Evolutionary conservation across 306 rosid genomes (phyloP).

Genomic region (Prunus mume): DNA sequence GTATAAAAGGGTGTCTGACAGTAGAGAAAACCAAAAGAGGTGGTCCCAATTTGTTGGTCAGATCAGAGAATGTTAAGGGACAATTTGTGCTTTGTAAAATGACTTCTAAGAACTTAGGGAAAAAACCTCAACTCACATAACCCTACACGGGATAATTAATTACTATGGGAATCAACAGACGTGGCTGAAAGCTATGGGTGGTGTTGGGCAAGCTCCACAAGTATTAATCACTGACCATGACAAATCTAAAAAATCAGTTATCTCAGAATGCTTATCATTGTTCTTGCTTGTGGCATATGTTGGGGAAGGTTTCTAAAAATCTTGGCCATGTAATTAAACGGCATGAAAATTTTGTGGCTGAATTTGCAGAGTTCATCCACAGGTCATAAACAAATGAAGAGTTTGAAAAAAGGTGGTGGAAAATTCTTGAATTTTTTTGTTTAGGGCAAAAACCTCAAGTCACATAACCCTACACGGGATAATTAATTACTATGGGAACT

Average conservation of each 20-base stretch:
- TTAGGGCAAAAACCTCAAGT: too few relatives aligned
- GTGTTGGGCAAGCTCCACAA: conserved; percentile 59
- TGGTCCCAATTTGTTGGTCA: too few relatives aligned
- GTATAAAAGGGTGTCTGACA: too few relatives aligned
- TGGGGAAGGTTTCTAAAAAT: conserved; percentile 82
- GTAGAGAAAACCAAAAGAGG: too few relatives aligned
- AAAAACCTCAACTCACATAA: too few relatives aligned
- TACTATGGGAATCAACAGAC: conserved; percentile 16
- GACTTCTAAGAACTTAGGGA: too few relatives aligned
- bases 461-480: too few relatives aligned
- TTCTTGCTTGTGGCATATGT: conserved; percentile 77
- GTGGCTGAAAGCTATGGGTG: conserved; percentile 91
- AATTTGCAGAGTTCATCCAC: conserved; percentile 80
- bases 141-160: too few relatives aligned
- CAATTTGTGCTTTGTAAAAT: too few relatives aligned
- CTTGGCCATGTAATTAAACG: conserved; percentile 23
- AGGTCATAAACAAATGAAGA: conserved; percentile 77
- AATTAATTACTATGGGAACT: too few relatives aligned
- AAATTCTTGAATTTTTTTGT: conserved; percentile 61
- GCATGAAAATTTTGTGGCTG: too few relatives aligned
- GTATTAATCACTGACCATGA: conserved; percentile 82
- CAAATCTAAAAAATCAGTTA: conserved; percentile 66
- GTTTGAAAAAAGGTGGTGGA: conserved; percentile 86
- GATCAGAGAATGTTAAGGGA: too few relatives aligned
- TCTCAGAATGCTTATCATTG: conserved; percentile 58